Evolutionary conservation across 768 basidiomycete genomes (phyloP).

Genomic region (Termitomyces eurrhizus): DNA sequence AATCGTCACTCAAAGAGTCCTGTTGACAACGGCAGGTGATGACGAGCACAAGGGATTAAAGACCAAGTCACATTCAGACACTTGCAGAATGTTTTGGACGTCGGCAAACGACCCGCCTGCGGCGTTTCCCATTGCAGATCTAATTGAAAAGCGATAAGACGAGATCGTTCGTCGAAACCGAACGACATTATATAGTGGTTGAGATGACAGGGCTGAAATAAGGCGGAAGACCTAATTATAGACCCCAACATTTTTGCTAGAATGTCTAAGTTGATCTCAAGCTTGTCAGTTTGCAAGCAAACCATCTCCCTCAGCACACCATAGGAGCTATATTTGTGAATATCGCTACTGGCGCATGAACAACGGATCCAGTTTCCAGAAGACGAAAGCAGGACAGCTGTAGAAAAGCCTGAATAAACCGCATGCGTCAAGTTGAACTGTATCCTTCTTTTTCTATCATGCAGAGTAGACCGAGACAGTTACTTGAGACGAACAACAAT

Average conservation of each 20-base stretch:
- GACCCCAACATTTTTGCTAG: background rate
- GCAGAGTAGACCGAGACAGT: background rate
- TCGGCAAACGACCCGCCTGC: constrained; percentile 8
- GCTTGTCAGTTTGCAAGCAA: background rate
- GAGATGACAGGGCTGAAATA: constrained; percentile 12
- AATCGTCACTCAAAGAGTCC: background rate
- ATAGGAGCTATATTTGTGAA: background rate
- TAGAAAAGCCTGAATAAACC: background rate
- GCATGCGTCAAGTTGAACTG: no score
- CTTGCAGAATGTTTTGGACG: background rate
- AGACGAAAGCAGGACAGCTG: no score
- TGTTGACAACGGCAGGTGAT: background rate
- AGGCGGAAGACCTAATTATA: constrained; percentile 7
- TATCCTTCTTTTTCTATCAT: background rate
- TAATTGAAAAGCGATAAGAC: background rate
- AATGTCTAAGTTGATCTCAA: background rate
- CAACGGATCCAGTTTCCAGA: no score
- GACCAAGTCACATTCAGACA: background rate
- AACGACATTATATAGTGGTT: background rate
- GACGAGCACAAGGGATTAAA: background rate
- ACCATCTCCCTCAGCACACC: background rate
- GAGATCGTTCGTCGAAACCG: background rate
- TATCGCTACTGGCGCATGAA: background rate
- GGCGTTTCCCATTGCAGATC: constrained; percentile 10
- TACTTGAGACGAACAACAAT: background rate